Conservation (phyloP, 163 green algal species). For the Prototheca stagnorum region DNA sequence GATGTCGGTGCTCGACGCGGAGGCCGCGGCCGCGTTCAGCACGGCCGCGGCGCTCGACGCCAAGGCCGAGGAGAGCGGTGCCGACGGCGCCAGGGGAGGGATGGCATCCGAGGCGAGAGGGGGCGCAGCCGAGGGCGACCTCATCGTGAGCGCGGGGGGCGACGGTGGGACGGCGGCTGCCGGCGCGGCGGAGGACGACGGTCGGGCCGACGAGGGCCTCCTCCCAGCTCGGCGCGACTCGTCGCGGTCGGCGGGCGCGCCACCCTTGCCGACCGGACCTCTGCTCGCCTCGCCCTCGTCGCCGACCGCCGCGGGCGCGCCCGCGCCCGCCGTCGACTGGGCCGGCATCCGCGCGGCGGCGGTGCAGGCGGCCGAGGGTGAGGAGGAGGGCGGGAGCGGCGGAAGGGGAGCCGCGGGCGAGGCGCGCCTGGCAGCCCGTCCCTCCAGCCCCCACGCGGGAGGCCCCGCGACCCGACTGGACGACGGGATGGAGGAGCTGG, state of each 20-base stretch:
- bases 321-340: neutral
- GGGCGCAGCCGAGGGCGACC: neutral
- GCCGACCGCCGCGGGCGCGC: neutral
- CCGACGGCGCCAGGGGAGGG: neutral
- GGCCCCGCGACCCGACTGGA: too few species aligned
- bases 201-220: neutral
- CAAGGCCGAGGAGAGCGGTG: neutral
- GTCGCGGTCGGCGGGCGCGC: too few species aligned
- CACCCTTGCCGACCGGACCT: too few species aligned
- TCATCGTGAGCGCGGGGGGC: neutral
- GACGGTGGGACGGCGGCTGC: too few species aligned
- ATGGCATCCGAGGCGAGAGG: too few species aligned
- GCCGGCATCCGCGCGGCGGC: neutral
- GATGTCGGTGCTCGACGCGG: constrained; percentile 35
- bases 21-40: constrained; percentile 44
- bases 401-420: neutral
- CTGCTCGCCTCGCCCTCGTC: too few species aligned
- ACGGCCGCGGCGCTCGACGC: constrained; percentile 1
- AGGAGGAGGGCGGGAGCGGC: neutral
- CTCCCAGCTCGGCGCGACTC: neutral
- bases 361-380: neutral
- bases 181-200: neutral
- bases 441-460: neutral
- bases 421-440: neutral
- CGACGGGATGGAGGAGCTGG: too few species aligned